These are phyloP conservation scores for Cryptosporidium xiaoi DNA, from an alignment of 169 alveolate genomes.

Conservation along the genomic window DNA sequence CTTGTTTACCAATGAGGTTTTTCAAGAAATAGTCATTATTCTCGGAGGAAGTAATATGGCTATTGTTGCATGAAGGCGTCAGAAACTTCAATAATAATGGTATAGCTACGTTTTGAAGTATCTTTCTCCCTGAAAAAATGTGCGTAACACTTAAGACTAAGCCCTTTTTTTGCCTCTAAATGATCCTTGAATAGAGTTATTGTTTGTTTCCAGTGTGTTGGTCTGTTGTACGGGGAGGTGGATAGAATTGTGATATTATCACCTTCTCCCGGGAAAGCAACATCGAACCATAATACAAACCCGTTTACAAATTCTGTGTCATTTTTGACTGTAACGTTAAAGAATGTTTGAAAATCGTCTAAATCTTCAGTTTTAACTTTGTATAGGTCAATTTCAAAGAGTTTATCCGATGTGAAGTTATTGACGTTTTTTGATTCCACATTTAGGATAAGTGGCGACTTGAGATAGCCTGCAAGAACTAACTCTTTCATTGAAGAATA, in stretches of 20 bases:
- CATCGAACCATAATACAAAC: slow-evolving; percentile 73
- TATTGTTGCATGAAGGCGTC: slow-evolving; percentile 21
- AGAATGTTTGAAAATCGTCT: slow-evolving; percentile 2
- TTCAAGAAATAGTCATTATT: too few species aligned
- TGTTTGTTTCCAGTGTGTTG: slow-evolving; percentile 76
- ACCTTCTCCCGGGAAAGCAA: slow-evolving; percentile 39
- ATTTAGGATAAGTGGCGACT: slow-evolving; percentile 23
- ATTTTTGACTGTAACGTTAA: slow-evolving; percentile 2
- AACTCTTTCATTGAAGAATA: slow-evolving; percentile 37
- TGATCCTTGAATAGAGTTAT: slow-evolving; percentile 12
- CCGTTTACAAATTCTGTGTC: slow-evolving; percentile 60
- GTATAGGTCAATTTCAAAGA: slow-evolving; percentile 10
- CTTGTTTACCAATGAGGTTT: too few species aligned
- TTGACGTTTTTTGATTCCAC: slow-evolving; percentile 36
- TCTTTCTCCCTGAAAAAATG: slow-evolving; percentile 9
- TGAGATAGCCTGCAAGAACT: slow-evolving; percentile 27
- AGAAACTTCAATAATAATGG: slow-evolving; percentile 36
- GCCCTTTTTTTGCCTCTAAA: slow-evolving; percentile 42
- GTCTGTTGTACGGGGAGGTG: slow-evolving; percentile 67
- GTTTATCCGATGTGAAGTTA: slow-evolving; percentile 12
- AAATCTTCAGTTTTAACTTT: slow-evolving; percentile 27
- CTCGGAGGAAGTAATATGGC: too few species aligned
- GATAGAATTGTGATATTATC: neutral
- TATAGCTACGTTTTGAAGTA: slow-evolving; percentile 11
- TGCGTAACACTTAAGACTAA: slow-evolving; percentile 24